phyloP scores from a whole-genome alignment of 2,329 filamentous ascomycete genomes.

The Hypoxylon sp. region DNA sequence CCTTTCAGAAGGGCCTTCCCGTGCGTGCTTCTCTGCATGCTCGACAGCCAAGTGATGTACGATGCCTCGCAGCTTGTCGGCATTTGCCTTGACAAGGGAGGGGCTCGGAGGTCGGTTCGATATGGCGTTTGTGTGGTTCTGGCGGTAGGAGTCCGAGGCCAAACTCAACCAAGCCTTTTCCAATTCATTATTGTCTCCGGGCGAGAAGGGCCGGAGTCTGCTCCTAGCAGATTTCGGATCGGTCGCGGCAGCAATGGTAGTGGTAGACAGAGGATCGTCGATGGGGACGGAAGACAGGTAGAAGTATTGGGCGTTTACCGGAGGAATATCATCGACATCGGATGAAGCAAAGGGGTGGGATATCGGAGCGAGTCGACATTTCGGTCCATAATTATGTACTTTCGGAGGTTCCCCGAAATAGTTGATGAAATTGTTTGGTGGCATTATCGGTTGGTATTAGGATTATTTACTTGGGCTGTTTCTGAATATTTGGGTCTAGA shows the following conservation, averaged over 20 bases:
- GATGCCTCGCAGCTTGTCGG: slow-evolving; percentile 58
- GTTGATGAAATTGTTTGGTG: slow-evolving; percentile 41
- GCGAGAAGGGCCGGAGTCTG: slow-evolving; percentile 82
- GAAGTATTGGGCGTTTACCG: slow-evolving; percentile 82
- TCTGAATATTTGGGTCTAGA: slow-evolving; percentile 13
- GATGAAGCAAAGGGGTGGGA: slow-evolving; percentile 56
- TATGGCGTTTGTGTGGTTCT: slow-evolving; percentile 62
- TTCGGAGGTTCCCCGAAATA: slow-evolving; percentile 46
- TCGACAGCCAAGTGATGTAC: slow-evolving; percentile 61
- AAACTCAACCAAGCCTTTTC: slow-evolving; percentile 83
- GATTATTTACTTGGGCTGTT: slow-evolving; percentile 33
- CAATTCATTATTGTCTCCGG: slow-evolving; percentile 82
- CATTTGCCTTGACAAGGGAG: slow-evolving; percentile 55
- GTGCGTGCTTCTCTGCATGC: slow-evolving; percentile 65
- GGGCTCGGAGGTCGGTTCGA: slow-evolving; percentile 55
- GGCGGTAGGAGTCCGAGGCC: slow-evolving; percentile 63
- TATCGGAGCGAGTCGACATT: slow-evolving; percentile 70
- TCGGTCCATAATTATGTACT: slow-evolving; percentile 71
- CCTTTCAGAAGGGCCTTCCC: slow-evolving; percentile 55
- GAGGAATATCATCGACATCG: slow-evolving; percentile 67
- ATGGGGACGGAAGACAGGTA: slow-evolving; percentile 87
- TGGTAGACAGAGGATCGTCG: slow-evolving; percentile 86
- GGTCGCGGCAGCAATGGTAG: slow-evolving; percentile 65
- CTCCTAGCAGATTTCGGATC: slow-evolving; percentile 69
- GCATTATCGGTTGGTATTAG: slow-evolving; percentile 47